Evolutionary conservation across 305 asterid genomes (phyloP), one percentile per base, ranked within the genome.

Genomic region (Plantago lanceolata): DNA sequence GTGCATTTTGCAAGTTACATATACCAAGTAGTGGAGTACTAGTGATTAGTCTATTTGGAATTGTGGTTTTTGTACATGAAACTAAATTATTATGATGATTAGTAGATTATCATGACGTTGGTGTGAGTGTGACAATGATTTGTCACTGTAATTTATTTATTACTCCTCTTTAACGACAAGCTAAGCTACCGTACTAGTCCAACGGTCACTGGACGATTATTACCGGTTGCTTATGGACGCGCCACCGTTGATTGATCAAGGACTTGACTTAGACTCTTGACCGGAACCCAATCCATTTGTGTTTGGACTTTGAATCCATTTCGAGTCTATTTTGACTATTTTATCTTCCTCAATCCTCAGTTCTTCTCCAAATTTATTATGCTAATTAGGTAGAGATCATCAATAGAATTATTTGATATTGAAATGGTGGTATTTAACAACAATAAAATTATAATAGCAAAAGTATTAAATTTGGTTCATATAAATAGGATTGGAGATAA

Each of bases 301-400:
- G 85, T 80, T 63, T 4, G 75, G 68, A 72, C 85, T 84, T 72
- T 87, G 81, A 66, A 77, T 85, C 78, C 87, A 82, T 63, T 86
- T 81, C 70, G 81, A 76, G 63, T 86, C 96, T 90, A 89, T 84
- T 33, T 33, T 7, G 40, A 0, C 9, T 5, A 5, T 33, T 33
- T 33, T 1, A 6, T n/a, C 0, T 33, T 33, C 40, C 73, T 89
- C 82, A 81, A 86, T 86, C 69, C 87, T 89, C 82, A 81, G 84
- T 86, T 68, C 87, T 86, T 68, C 84, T 84, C 49, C 84, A 81
- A 20, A 75, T 78, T 68, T 86, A 83, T 73, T 86, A 24, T 24
- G 28, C 9, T 35, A 0, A 8, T 40, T 9, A 40, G 44, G 44
- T 37, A 40, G 11, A 40, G 3, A 9, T 40, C 45, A 9, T 40